Conservation (phyloP, 2,329 filamentous ascomycete genomes). For the Trichoderma simmonsii region DNA sequence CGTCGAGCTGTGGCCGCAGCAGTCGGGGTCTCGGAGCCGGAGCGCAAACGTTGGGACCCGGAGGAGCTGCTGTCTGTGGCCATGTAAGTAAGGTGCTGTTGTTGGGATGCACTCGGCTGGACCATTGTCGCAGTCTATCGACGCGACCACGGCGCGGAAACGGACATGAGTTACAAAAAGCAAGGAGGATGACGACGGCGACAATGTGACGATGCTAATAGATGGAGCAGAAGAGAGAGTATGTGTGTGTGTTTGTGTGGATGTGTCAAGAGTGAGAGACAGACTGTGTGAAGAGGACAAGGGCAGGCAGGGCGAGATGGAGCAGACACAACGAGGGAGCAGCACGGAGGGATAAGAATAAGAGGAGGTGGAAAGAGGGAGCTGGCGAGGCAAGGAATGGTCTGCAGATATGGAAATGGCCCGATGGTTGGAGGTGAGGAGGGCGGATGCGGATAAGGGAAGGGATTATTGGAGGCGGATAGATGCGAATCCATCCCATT, state of each 20-base stretch:
- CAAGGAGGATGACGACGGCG: background rate
- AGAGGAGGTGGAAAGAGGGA: background rate
- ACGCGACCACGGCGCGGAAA: conserved; percentile 25
- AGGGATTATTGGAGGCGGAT: conserved; percentile 9
- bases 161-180: conserved; percentile 26
- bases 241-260: background rate
- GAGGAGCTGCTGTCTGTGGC: conserved; percentile 19
- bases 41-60: conserved; percentile 4
- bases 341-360: background rate
- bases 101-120: conserved; percentile 27
- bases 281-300: background rate
- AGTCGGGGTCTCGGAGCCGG: conserved; percentile 18
- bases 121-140: conserved; percentile 32
- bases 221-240: background rate
- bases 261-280: background rate
- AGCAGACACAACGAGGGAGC: background rate
- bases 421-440: conserved; percentile 13
- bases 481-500: conserved; percentile 13
- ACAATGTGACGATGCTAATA: background rate
- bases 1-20: conserved; percentile 21
- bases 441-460: background rate
- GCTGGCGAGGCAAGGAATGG: background rate
- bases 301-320: background rate
- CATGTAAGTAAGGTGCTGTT: conserved; percentile 18
- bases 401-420: conserved; percentile 7